These are phyloP conservation scores for Rhizoclosmatium globosum DNA, from an alignment of 192 early-diverging fungal species.

Conservation along the genomic window DNA sequence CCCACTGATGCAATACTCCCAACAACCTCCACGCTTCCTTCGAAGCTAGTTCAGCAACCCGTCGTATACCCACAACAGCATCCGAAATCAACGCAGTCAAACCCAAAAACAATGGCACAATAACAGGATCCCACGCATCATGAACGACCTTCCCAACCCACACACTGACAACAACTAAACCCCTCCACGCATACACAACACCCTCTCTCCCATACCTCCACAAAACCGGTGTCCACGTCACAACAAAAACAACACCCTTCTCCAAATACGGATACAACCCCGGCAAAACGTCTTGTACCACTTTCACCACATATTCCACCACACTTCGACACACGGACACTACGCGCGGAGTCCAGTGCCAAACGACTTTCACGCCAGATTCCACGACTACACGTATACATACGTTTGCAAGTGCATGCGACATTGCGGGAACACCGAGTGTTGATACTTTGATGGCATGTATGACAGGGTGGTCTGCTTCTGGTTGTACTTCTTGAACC, in stretches of 20 bases:
- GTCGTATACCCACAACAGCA: background rate
- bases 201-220: background rate
- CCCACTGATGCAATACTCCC: background rate
- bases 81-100: background rate
- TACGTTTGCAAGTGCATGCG: conserved; percentile 30
- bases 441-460: background rate
- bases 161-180: background rate
- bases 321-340: background rate
- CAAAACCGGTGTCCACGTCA: conserved; percentile 5
- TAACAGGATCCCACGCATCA: conserved; percentile 33
- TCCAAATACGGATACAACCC: conserved; percentile 14
- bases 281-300: background rate
- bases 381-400: background rate
- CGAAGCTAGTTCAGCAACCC: no score
- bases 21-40: no score
- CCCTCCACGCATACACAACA: background rate
- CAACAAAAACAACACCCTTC: background rate
- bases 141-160: conserved; percentile 1
- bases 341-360: background rate
- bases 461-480: background rate
- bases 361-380: background rate
- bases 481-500: background rate
- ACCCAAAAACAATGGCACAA: conserved; percentile 12
- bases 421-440: conserved; percentile 8
- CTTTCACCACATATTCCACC: background rate